These are phyloP conservation scores for Chlorella sp. DNA, from an alignment of 139 green algal species.

Conservation along the genomic window DNA sequence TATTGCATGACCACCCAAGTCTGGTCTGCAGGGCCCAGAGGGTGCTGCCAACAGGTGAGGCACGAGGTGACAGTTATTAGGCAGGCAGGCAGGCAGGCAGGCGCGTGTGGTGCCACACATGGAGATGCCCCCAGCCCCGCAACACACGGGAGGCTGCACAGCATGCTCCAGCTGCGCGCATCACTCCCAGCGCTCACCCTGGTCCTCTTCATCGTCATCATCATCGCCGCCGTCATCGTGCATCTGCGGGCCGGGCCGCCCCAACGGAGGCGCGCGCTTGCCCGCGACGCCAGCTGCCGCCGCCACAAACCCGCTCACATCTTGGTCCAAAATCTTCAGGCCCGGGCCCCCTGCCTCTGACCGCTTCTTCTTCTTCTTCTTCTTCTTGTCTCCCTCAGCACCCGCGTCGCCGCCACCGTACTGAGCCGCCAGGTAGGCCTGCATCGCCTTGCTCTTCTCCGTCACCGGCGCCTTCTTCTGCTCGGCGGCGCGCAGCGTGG, in stretches of 20 bases:
- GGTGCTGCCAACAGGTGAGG: too few relatives aligned
- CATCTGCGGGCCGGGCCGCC: neutral
- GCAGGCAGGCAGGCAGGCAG: neutral
- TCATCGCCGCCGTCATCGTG: conserved; percentile 44
- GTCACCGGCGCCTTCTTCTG: conserved; percentile 16
- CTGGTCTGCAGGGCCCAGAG: too few relatives aligned
- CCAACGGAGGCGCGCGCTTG: neutral
- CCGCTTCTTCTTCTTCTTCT: conserved; percentile 59
- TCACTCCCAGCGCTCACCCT: neutral
- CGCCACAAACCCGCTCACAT: conserved; percentile 58
- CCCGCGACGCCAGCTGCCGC: neutral
- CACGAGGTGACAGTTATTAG: too few relatives aligned
- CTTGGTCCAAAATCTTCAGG: conserved; percentile 73
- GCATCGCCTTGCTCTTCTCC: conserved; percentile 35
- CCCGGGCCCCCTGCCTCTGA: neutral
- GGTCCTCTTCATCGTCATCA: conserved; percentile 59
- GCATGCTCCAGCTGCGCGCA: neutral
- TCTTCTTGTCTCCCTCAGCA: conserved; percentile 51
- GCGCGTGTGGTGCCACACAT: neutral
- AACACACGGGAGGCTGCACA: neutral
- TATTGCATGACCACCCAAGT: too few relatives aligned
- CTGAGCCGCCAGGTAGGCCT: conserved; percentile 37
- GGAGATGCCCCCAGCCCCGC: neutral
- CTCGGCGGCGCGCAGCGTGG: conserved; percentile 33
- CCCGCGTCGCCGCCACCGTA: conserved; percentile 31